Conservation (phyloP, 2,329 filamentous ascomycete genomes). For the Aspergillus uvarum region DNA sequence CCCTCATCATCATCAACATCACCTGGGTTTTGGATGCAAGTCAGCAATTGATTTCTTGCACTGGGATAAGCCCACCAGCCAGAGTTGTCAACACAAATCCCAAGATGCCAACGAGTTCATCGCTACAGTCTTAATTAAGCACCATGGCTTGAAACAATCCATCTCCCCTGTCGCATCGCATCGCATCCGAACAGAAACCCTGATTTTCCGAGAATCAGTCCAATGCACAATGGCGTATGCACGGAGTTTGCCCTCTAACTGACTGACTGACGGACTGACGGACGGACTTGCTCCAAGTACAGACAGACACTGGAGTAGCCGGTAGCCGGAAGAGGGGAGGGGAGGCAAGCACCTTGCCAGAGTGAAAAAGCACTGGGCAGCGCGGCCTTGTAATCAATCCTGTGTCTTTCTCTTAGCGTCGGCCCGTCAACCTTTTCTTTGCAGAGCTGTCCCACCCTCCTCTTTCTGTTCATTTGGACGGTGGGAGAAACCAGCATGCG, state of each 20-base stretch:
- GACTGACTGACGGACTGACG: background rate
- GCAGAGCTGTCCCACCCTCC: constrained; percentile 15
- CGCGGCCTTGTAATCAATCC: constrained; percentile 3
- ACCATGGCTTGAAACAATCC: background rate
- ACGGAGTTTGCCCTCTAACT: constrained; percentile 1
- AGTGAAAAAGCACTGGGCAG: background rate
- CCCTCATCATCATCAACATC: too few species aligned
- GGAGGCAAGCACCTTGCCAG: background rate
- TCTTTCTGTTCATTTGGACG: background rate
- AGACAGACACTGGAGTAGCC: background rate
- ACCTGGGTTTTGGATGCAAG: background rate
- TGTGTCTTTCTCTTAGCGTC: constrained; percentile 16
- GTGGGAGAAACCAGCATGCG: background rate
- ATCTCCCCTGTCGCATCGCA: background rate
- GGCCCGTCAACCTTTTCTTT: constrained; percentile 16
- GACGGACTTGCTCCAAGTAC: background rate
- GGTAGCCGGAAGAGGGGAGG: constrained; percentile 14
- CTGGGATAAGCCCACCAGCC: too few species aligned
- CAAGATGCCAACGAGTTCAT: background rate
- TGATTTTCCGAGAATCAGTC: constrained; percentile 3
- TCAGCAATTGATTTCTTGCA: background rate
- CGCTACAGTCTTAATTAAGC: background rate
- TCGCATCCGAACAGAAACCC: constrained; percentile 3
- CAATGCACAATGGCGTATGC: constrained; percentile 22
- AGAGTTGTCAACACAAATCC: too few species aligned